Base-by-base conservation (phyloP, 768 basidiomycete genomes). In the Exidia glandulosa region DNA sequence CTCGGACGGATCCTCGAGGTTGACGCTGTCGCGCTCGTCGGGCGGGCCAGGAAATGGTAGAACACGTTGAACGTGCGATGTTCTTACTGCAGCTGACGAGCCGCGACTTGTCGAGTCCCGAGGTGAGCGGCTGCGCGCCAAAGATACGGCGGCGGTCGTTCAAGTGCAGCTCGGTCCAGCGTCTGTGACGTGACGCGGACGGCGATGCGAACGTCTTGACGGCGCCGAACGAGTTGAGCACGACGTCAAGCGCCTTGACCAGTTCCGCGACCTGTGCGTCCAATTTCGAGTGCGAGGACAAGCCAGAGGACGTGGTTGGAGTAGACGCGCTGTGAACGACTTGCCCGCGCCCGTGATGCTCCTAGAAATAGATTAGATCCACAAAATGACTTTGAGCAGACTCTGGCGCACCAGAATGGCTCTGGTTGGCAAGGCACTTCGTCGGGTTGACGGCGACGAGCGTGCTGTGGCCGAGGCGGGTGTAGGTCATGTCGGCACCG, bases 301-400 rank as follows among this genome's bases (percentile, higher is more conserved):
- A 95, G 84, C 19, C 85, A 80, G 32, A 97, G 81, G 54, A 95
- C 70, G 70, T 95, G 94, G 67, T 84, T 82, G 37, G 59, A 96
- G 74, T 29, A 95, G 82, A 32, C 84, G 82, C 31, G 85, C 74
- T 60, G 81, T 87, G 54, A 81, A 80, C 0, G 89, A 83, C 71
- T 95, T 94, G 13, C 92, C 93, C 2, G 94, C 91, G 30, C 87
- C 87, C 10, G 92, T 94, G 62, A 94, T 83, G 37, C 94, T 94
- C 69, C 93, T 94, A 65, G 50, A 57, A 31, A 56, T n/a, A n/a
- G n/a, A 60, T 61, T 55, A 66, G 61, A n/a, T n/a, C n/a, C n/a
- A n/a, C n/a, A n/a, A n/a, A n/a, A n/a, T n/a, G n/a, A n/a, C n/a
- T n/a, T n/a, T n/a, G n/a, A n/a, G n/a, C n/a, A n/a, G n/a, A n/a